These are phyloP conservation scores for Trichocladium uniseriatum DNA, from an alignment of 495 filamentous ascomycete species.

Conservation along the genomic window DNA sequence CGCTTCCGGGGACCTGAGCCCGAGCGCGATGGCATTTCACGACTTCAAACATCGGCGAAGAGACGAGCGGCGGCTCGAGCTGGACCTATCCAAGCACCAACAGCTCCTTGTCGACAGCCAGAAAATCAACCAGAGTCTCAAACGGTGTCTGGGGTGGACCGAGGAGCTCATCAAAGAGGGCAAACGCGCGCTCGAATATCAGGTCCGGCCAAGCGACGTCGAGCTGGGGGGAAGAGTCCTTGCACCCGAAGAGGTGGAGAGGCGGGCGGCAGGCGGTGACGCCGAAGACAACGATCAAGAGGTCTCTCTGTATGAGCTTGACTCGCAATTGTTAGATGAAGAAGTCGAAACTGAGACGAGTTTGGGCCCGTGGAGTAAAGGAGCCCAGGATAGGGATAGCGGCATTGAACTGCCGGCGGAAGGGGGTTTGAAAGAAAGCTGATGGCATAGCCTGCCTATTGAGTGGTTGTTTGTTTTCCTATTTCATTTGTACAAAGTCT, in stretches of 20 bases:
- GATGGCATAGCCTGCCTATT: not conserved
- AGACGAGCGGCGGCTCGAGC: slow-evolving; percentile 68
- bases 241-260: slow-evolving; percentile 34
- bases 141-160: slow-evolving; percentile 74
- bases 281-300: slow-evolving; percentile 22
- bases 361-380: slow-evolving; percentile 23
- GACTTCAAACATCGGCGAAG: slow-evolving; percentile 33
- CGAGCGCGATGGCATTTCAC: slow-evolving; percentile 36
- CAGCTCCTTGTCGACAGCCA: slow-evolving; percentile 80
- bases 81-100: slow-evolving; percentile 83
- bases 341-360: not conserved
- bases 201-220: slow-evolving; percentile 66
- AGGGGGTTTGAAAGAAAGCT: slow-evolving; percentile 18
- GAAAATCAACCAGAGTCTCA: slow-evolving; percentile 88
- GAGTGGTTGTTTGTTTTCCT: not conserved
- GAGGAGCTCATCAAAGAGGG: slow-evolving; percentile 85
- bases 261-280: slow-evolving; percentile 39
- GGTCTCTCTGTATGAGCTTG: slow-evolving; percentile 18
- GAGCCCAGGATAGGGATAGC: slow-evolving; percentile 44
- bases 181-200: slow-evolving; percentile 74
- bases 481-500: not conserved
- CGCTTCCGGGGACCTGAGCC: slow-evolving; percentile 38
- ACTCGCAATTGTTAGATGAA: slow-evolving; percentile 8
- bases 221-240: slow-evolving; percentile 75
- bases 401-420: slow-evolving; percentile 40